These are phyloP conservation scores for Zygosaccharomyces pseudorouxii DNA, from an alignment of 805 yeast genomes.

Conservation along the genomic window DNA sequence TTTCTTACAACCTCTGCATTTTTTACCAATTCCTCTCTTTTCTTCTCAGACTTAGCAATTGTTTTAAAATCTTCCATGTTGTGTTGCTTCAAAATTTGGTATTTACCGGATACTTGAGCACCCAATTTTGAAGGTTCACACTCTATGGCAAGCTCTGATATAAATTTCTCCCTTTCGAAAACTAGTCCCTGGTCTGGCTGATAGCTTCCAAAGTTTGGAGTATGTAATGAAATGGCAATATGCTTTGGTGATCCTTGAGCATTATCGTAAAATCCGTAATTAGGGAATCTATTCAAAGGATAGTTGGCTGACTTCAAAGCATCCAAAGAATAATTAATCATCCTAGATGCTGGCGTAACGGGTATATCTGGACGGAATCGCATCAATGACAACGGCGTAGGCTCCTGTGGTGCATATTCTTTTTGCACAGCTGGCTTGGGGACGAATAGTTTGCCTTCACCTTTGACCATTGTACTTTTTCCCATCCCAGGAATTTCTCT, in stretches of 20 bases:
- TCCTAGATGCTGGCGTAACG: slow-evolving; percentile 17
- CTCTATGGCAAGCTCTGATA: slow-evolving; percentile 20
- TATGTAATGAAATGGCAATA: slow-evolving; percentile 35
- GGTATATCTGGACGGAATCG: slow-evolving; percentile 24
- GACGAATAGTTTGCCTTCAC: slow-evolving; percentile 5
- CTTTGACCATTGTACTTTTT: slow-evolving; percentile 6
- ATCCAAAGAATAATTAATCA: slow-evolving; percentile 20
- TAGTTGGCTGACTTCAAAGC: slow-evolving; percentile 22
- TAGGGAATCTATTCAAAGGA: slow-evolving; percentile 26
- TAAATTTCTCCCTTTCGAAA: slow-evolving; percentile 24
- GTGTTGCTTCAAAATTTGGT: slow-evolving; percentile 12
- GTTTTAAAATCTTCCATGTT: slow-evolving; percentile 13
- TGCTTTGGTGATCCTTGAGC: slow-evolving; percentile 12
- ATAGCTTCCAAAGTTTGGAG: slow-evolving; percentile 68
- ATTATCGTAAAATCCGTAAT: slow-evolving; percentile 15
- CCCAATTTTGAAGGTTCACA: slow-evolving; percentile 15
- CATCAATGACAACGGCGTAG: slow-evolving; percentile 25
- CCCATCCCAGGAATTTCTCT: slow-evolving; percentile 17
- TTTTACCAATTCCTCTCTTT: slow-evolving; percentile 13
- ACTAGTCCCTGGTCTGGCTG: slow-evolving; percentile 49
- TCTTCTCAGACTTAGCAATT: slow-evolving; percentile 18
- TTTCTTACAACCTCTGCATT: slow-evolving; percentile 26
- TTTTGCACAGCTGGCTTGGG: slow-evolving; percentile 1
- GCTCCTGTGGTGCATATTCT: slow-evolving; percentile 23
- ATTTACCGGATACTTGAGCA: slow-evolving; percentile 23